Percentiles rank a stretch among this genome's conserved stretches.
Conservation (phyloP, 1,139 yeast genomes). For the Taphrina deformans region DNA sequence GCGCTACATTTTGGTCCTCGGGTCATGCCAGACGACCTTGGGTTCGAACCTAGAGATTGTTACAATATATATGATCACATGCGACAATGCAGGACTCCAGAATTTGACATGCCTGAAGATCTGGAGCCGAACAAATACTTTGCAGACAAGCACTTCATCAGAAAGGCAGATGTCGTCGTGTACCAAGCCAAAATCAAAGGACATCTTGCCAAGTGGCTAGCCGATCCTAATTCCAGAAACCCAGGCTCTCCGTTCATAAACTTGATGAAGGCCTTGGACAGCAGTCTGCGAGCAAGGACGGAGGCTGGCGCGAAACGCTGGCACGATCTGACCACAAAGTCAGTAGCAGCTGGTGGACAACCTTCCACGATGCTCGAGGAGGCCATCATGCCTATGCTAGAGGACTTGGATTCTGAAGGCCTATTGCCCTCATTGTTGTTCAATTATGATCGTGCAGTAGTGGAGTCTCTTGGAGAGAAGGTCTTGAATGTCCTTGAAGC, state of each 20-base stretch:
- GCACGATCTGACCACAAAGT: slow-evolving; percentile 19
- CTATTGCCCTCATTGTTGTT: slow-evolving; percentile 32
- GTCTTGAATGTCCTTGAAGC: slow-evolving; percentile 28
- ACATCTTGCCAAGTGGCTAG: slow-evolving; percentile 33
- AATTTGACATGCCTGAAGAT: slow-evolving; percentile 31
- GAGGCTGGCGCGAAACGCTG: slow-evolving; percentile 30
- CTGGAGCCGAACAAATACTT: slow-evolving; percentile 34
- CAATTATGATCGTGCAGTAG: slow-evolving; percentile 33
- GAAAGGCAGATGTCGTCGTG: slow-evolving; percentile 34
- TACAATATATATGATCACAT: slow-evolving; percentile 28
- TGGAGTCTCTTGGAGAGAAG: slow-evolving; percentile 31
- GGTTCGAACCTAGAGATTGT: slow-evolving; percentile 35
- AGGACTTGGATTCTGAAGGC: slow-evolving; percentile 29
- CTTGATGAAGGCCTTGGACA: slow-evolving; percentile 31
- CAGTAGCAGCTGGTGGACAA: slow-evolving; percentile 10
- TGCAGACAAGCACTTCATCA: slow-evolving; percentile 28
- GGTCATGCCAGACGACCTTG: slow-evolving; percentile 31
- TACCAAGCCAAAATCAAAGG: slow-evolving; percentile 32
- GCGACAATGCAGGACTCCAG: slow-evolving; percentile 32
- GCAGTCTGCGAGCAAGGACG: slow-evolving; percentile 1
- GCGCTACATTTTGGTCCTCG: slow-evolving; percentile 34
- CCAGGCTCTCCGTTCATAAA: slow-evolving; percentile 34
- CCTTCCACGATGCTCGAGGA: slow-evolving; percentile 15
- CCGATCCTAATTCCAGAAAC: slow-evolving; percentile 32
- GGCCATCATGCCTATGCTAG: slow-evolving; percentile 33